phyloP scores from a whole-genome alignment of 2,329 filamentous ascomycete genomes.

The Fonsecaea nubica region DNA sequence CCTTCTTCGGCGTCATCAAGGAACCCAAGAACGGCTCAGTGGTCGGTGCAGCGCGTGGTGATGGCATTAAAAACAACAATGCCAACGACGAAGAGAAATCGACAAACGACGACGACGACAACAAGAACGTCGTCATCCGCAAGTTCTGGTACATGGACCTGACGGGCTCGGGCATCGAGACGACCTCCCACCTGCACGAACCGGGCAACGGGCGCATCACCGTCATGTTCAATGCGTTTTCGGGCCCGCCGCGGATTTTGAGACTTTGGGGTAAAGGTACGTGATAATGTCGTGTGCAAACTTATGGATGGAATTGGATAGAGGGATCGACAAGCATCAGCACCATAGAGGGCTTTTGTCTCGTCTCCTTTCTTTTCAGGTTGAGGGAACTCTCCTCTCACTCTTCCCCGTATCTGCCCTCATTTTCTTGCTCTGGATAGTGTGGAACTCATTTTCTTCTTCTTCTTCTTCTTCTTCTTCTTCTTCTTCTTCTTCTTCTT shows the following conservation, averaged over 20 bases:
- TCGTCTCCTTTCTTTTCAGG: no score
- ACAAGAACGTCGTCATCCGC: slow-evolving; percentile 27
- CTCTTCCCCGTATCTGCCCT: no score
- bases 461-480: no score
- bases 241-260: slow-evolving; percentile 65
- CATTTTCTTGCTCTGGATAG: no score
- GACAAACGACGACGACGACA: background rate
- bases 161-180: slow-evolving; percentile 77
- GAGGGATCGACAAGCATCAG: background rate
- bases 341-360: no score
- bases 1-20: slow-evolving; percentile 45
- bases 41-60: no score
- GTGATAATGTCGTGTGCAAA: background rate
- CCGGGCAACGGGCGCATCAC: slow-evolving; percentile 71
- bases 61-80: no score
- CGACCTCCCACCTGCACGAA: slow-evolving; percentile 76
- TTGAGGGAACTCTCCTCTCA: no score
- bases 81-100: background rate
- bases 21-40: slow-evolving; percentile 17
- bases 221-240: slow-evolving; percentile 75
- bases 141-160: slow-evolving; percentile 41
- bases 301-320: background rate
- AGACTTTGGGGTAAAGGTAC: slow-evolving; percentile 47
- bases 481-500: no score
- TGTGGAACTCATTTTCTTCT: no score